These are phyloP conservation scores for Leccinum olivaceopallidum DNA, from an alignment of 768 basidiomycete genomes.

Conservation along the genomic window DNA sequence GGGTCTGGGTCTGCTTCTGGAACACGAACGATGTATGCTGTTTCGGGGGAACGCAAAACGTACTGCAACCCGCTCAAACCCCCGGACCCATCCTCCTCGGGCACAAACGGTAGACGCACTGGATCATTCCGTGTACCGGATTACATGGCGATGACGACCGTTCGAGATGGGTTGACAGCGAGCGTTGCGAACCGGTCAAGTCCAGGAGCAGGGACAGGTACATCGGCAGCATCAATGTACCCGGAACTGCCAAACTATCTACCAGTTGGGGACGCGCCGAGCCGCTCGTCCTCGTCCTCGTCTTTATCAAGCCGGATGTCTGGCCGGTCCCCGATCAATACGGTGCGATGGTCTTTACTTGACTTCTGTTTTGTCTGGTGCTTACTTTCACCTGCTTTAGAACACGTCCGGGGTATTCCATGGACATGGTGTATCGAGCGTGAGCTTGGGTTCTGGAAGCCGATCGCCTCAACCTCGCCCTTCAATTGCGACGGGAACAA, in stretches of 20 bases:
- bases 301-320: constrained; percentile 35
- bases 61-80: constrained; percentile 15
- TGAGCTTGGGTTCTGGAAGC: constrained; percentile 8
- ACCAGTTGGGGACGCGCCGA: constrained; percentile 25
- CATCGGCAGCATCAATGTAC: constrained; percentile 18
- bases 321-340: constrained; percentile 30
- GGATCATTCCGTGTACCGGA: constrained; percentile 30
- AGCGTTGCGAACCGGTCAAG: constrained; percentile 21
- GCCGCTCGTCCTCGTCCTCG: constrained; percentile 34
- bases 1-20: constrained; percentile 9
- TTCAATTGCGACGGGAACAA: constrained; percentile 9
- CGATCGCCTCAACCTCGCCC: constrained; percentile 25
- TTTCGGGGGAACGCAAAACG: constrained; percentile 37
- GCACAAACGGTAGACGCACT: constrained; percentile 14
- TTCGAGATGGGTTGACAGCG: constrained; percentile 30
- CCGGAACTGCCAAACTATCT: constrained; percentile 26
- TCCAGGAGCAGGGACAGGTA: constrained; percentile 13
- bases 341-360: constrained; percentile 18
- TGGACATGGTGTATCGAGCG: constrained; percentile 11
- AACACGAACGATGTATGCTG: constrained; percentile 29
- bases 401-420: constrained; percentile 29
- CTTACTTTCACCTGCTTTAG: constrained; percentile 15
- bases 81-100: constrained; percentile 11
- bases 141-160: constrained; percentile 34
- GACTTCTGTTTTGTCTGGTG: constrained; percentile 4